Evolutionary conservation across 2,329 filamentous ascomycete species (phyloP).

Genomic region (Ceratocystis variospora): DNA sequence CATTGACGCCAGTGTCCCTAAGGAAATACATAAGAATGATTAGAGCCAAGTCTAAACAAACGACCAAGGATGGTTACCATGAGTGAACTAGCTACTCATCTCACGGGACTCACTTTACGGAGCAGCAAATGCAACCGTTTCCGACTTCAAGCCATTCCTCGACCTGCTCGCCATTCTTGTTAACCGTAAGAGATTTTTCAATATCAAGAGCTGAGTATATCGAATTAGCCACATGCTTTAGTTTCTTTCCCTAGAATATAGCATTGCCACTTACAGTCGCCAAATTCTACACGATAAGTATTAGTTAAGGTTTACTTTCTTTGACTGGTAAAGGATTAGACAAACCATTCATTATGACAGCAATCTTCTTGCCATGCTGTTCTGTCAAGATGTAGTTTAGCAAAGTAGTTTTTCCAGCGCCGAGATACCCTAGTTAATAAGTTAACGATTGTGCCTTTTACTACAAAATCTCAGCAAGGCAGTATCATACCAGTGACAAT

Average conservation of each 20-base stretch:
- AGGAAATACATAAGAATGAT: neutral
- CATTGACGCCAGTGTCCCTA: constrained; percentile 81
- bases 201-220: constrained; percentile 64
- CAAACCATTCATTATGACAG: constrained; percentile 83
- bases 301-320: constrained; percentile 16
- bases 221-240: constrained; percentile 12
- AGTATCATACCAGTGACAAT: constrained; percentile 56
- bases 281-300: constrained; percentile 49
- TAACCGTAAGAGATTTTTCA: constrained; percentile 88
- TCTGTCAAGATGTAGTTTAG: constrained; percentile 93
- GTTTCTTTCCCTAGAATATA: constrained; percentile 16
- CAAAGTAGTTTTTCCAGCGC: constrained; percentile 87
- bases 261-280: constrained; percentile 48
- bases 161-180: constrained; percentile 65
- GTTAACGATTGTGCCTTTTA: neutral
- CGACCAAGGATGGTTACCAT: neutral
- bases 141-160: constrained; percentile 93
- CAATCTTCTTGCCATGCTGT: constrained; percentile 93
- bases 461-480: neutral
- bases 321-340: neutral
- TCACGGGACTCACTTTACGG: constrained; percentile 57
- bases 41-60: neutral
- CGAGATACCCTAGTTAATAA: constrained; percentile 59
- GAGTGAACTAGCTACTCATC: neutral
- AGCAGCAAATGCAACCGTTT: constrained; percentile 96